Evolutionary conservation across 2,329 filamentous ascomycete genomes (phyloP).

Genomic region (Claviceps sorghi): DNA sequence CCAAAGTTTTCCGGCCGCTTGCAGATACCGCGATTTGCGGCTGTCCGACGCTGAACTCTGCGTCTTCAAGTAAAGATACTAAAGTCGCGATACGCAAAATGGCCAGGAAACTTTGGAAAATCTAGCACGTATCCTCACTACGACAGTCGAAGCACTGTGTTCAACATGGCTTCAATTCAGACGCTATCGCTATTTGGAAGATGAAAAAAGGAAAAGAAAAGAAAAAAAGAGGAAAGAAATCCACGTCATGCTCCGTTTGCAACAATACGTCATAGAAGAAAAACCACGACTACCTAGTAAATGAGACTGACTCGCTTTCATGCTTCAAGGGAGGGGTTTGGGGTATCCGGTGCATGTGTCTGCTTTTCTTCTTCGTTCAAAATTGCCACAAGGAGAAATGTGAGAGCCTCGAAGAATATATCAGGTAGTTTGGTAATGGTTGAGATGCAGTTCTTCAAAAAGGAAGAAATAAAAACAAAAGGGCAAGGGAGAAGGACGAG

Average conservation of each 20-base stretch:
- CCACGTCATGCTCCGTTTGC: not conserved
- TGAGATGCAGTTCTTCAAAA: not conserved
- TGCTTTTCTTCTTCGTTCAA: not conserved
- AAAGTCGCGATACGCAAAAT: too few species aligned
- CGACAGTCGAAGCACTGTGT: too few species aligned
- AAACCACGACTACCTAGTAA: not conserved
- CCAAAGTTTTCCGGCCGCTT: too few species aligned
- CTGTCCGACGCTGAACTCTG: too few species aligned
- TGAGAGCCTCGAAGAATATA: not conserved
- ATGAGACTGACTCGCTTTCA: not conserved
- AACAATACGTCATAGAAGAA: not conserved
- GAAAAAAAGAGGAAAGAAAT: not conserved
- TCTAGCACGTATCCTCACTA: too few species aligned
- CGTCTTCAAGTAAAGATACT: too few species aligned
- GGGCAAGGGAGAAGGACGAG: not conserved
- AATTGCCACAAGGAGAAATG: not conserved
- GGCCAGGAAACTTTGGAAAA: too few species aligned
- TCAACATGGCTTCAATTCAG: not conserved
- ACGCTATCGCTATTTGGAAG: not conserved
- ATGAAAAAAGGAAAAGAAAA: not conserved
- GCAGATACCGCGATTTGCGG: too few species aligned
- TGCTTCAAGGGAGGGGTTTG: not conserved
- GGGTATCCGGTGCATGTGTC: not conserved
- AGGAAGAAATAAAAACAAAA: not conserved
- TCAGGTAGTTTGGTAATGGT: not conserved